Conservation (phyloP, 805 yeast species). For the Starmerella sirachaensis region DNA sequence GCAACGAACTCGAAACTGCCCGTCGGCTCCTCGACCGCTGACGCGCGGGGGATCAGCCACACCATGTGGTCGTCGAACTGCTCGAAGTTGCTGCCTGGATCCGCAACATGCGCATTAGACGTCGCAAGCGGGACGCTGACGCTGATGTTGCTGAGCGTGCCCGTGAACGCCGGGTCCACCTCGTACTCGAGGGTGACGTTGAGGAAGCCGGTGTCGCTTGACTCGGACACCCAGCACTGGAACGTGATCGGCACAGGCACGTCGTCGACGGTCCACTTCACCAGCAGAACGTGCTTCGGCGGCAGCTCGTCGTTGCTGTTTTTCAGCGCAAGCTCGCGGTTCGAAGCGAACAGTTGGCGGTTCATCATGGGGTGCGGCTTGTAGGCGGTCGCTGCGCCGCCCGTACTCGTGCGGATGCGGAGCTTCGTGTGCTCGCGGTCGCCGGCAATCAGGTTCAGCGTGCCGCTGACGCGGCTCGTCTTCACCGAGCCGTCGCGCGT, state of each 20-base stretch:
- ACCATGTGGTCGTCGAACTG: slow-evolving; percentile 62
- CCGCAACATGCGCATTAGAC: slow-evolving; percentile 40
- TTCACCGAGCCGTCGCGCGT: slow-evolving; percentile 62
- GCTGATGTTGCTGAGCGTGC: slow-evolving; percentile 40
- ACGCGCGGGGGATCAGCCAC: slow-evolving; percentile 47
- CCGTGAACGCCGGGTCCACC: slow-evolving; percentile 38
- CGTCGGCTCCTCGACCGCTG: slow-evolving; percentile 34
- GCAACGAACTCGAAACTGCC: slow-evolving; percentile 75
- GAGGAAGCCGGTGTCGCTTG: slow-evolving; percentile 42
- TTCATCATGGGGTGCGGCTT: slow-evolving; percentile 97
- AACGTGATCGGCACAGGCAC: slow-evolving; percentile 54
- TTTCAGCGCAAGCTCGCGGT: slow-evolving; percentile 55
- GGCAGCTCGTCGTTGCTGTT: slow-evolving; percentile 78
- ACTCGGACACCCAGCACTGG: slow-evolving; percentile 71
- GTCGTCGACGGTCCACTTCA: slow-evolving; percentile 75
- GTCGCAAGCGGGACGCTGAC: slow-evolving; percentile 59
- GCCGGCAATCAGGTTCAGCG: slow-evolving; percentile 74
- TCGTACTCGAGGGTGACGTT: slow-evolving; percentile 87
- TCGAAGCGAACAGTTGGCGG: slow-evolving; percentile 49
- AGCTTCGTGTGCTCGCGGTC: slow-evolving; percentile 59
- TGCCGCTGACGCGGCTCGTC: slow-evolving; percentile 74
- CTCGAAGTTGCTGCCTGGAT: slow-evolving; percentile 27
- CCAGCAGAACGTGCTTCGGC: slow-evolving; percentile 76
- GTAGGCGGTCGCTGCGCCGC: slow-evolving; percentile 48
- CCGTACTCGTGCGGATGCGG: slow-evolving; percentile 45